Conservation (phyloP, 352 stramenopile genomes). For the Phytophthora nicotianae region DNA sequence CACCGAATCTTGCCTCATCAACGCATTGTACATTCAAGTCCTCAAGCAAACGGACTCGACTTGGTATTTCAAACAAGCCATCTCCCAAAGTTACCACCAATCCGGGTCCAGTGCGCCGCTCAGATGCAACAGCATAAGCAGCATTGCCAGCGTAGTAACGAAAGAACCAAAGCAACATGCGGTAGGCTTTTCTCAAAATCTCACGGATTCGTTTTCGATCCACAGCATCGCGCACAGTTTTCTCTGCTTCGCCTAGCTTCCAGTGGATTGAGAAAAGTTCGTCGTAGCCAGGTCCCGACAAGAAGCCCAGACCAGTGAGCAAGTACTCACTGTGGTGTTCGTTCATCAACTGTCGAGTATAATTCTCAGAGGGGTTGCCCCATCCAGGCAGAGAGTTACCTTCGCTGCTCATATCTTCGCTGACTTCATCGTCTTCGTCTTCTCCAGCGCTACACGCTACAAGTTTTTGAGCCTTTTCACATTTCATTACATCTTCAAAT, state of each 20-base stretch:
- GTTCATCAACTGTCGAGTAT: background rate
- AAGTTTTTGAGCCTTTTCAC: background rate
- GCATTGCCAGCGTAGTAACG: slow-evolving; percentile 52
- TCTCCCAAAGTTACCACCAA: slow-evolving; percentile 16
- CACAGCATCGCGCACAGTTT: slow-evolving; percentile 63
- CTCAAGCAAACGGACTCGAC: slow-evolving; percentile 55
- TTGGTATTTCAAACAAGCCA: slow-evolving; percentile 55
- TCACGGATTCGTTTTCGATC: slow-evolving; percentile 62
- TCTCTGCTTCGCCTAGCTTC: slow-evolving; percentile 52
- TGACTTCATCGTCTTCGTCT: background rate
- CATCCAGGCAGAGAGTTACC: background rate
- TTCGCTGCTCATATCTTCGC: background rate
- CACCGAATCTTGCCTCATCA: slow-evolving; percentile 49
- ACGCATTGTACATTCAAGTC: slow-evolving; percentile 63
- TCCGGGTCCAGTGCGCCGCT: slow-evolving; percentile 7
- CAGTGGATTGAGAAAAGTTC: slow-evolving; percentile 64
- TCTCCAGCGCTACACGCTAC: background rate
- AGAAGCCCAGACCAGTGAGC: slow-evolving; percentile 35
- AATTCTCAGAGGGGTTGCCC: background rate
- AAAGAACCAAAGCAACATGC: slow-evolving; percentile 71
- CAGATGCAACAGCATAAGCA: slow-evolving; percentile 12
- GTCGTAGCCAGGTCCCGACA: slow-evolving; percentile 38
- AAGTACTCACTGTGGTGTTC: slow-evolving; percentile 34
- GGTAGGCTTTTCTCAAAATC: slow-evolving; percentile 52
- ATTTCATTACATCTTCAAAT: slow-evolving; percentile 4